Base-by-base conservation (phyloP, 2,329 filamentous ascomycete genomes). In the Nannizziopsis arthrosporioides region DNA sequence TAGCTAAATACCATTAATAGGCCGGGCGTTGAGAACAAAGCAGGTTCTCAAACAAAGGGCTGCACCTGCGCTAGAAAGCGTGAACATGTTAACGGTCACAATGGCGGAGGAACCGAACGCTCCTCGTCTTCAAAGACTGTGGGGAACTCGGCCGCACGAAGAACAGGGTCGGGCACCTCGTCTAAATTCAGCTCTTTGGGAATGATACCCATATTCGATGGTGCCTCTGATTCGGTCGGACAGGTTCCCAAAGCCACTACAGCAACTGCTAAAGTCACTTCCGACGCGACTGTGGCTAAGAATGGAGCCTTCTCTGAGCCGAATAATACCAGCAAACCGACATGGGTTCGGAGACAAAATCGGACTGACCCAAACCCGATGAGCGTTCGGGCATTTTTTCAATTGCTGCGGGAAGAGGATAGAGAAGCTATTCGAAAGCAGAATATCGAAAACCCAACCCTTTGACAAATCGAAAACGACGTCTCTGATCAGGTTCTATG, bases 191-290 rank as follows among this genome's bases (percentile, higher is more conserved):
- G 27, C 4, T 14, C 38, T 7, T 15, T 36, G 7, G 61, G 56
- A 1, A 57, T 56, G 42, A 50, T 63, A 8, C 60, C 60, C 32
- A 52, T 55, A 12, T 59, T 59, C 43, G 62, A 63, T 45, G 60
- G 61, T 8, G 47, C 57, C n/a, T 56, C 50, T 14, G 58, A 61
- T 40, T 31, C 37, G 17, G 22, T 30, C 12, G 43, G 31, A 5
- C 39, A 35, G 8, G 34, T 15, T 19, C 15, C 27, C 9, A 43
- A 48, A 17, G 18, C 45, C 12, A 47, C 32, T 12, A 37, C 44
- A 2, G 44, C 49, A n/a, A 45, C 44, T n/a, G 48, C 49, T 7
- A 34, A 22, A 11, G 27, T 41, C 7, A 36, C n/a, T 15, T 19
- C 42, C 4, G 42, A 35, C 31, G 37, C 22, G 14, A 31, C 40